These are phyloP conservation scores for Heterobasidion parviporum DNA, from an alignment of 1,284 basidiomycete genomes.

Conservation along the genomic window DNA sequence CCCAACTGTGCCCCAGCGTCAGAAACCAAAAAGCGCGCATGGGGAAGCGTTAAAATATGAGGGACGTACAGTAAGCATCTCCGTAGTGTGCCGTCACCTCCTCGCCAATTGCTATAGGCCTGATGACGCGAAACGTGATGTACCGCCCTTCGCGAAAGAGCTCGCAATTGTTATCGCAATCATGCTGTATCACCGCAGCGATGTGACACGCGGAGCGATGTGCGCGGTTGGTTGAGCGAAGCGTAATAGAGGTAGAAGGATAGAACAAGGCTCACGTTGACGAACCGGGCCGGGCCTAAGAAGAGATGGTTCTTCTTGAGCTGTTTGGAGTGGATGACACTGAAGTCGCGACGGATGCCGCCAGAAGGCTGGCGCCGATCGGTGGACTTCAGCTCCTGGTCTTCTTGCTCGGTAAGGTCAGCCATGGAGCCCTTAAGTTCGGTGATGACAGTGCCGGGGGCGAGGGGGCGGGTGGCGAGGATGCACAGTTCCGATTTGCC, in stretches of 20 bases:
- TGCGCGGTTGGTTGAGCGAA: conserved; percentile 6
- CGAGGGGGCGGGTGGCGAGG: conserved; percentile 69
- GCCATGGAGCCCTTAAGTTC: conserved; percentile 86
- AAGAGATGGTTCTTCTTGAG: conserved; percentile 91
- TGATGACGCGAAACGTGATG: conserved; percentile 83
- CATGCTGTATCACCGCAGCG: conserved; percentile 49
- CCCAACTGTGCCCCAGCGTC: conserved; percentile 50
- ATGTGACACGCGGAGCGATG: neutral
- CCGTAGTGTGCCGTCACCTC: conserved; percentile 85
- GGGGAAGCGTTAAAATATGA: neutral
- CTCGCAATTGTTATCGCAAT: conserved; percentile 86
- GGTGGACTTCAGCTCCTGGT: conserved; percentile 71
- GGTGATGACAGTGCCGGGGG: conserved; percentile 65
- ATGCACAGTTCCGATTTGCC: conserved; percentile 89
- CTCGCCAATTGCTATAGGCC: conserved; percentile 73
- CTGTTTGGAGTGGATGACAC: conserved; percentile 83
- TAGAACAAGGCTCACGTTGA: conserved; percentile 60
- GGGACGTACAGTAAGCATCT: conserved; percentile 71
- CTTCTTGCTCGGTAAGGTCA: conserved; percentile 74
- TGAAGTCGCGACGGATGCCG: conserved; percentile 81
- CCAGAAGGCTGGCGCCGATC: conserved; percentile 49
- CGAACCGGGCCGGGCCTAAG: conserved; percentile 88
- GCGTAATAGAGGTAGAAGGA: conserved; percentile 4
- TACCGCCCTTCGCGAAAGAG: conserved; percentile 81
- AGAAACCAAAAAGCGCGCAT: conserved; percentile 2